Percentiles rank a stretch among this genome's conserved stretches.
Evolutionary conservation across 2,329 filamentous ascomycete genomes (phyloP).

Genomic region (Penicillium italicum): DNA sequence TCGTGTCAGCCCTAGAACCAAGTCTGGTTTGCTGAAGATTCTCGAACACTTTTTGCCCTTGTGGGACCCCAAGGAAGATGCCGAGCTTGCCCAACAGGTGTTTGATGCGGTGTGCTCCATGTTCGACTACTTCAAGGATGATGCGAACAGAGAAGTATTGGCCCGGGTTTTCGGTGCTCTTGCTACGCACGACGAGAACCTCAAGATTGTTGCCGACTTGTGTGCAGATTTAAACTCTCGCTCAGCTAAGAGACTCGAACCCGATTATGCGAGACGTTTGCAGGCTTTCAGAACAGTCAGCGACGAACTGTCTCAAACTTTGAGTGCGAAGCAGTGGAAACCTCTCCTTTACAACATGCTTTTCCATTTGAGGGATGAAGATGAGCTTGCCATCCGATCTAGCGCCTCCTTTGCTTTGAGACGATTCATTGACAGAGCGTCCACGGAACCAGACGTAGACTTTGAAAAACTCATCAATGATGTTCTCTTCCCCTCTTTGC

Average conservation of each 20-base stretch:
- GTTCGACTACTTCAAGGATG: constrained; percentile 87
- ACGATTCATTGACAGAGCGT: constrained; percentile 67
- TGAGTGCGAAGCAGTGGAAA: constrained; percentile 74
- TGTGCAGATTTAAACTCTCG: constrained; percentile 81
- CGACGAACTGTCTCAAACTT: constrained; percentile 54
- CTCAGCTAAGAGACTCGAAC: constrained; percentile 67
- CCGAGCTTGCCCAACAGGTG: constrained; percentile 59
- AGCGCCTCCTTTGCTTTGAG: constrained; percentile 80
- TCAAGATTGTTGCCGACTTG: constrained; percentile 63
- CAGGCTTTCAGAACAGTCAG: constrained; percentile 72
- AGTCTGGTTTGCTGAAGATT: constrained; percentile 74
- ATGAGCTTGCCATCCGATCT: constrained; percentile 79
- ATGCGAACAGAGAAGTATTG: constrained; percentile 68
- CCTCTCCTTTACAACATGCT: constrained; percentile 86
- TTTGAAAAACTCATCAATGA: constrained; percentile 59
- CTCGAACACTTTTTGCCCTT: constrained; percentile 75
- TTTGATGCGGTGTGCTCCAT: constrained; percentile 74
- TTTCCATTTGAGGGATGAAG: constrained; percentile 78
- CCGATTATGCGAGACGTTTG: constrained; percentile 80
- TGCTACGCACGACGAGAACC: constrained; percentile 58
- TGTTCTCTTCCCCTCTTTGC: constrained; percentile 71
- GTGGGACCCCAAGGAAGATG: constrained; percentile 55
- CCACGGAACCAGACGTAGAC: constrained; percentile 40
- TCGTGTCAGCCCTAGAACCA: constrained; percentile 76
- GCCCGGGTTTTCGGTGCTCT: constrained; percentile 70